These are phyloP conservation scores for Pleurotus pulmonarius DNA, from an alignment of 768 basidiomycete species.

Conservation along the genomic window DNA sequence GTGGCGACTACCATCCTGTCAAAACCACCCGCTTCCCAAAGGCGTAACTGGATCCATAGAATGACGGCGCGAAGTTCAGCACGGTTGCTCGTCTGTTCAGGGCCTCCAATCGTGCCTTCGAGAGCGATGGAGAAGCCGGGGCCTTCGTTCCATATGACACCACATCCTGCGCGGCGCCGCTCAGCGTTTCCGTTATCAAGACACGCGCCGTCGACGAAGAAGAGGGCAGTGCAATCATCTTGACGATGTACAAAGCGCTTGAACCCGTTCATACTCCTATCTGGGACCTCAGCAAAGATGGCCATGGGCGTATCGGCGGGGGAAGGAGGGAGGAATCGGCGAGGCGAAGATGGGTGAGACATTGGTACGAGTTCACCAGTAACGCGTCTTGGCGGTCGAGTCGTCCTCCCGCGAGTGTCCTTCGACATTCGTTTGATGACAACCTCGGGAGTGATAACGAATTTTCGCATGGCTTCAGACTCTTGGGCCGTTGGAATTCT, in stretches of 20 bases:
- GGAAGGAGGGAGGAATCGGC: background rate
- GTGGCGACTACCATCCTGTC: slow-evolving; percentile 25
- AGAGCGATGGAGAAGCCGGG: slow-evolving; percentile 1
- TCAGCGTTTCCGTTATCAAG: slow-evolving; percentile 5
- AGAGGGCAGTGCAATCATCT: slow-evolving; percentile 5
- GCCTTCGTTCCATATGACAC: slow-evolving; percentile 1
- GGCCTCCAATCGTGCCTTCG: slow-evolving; percentile 2
- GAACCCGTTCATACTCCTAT: background rate
- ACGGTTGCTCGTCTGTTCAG: slow-evolving; percentile 26
- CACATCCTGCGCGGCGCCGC: slow-evolving; percentile 5
- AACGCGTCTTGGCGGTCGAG: background rate
- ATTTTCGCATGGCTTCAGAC: too few species aligned
- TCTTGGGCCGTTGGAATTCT: too few species aligned
- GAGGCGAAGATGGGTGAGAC: slow-evolving; percentile 1
- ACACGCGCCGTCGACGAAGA: slow-evolving; percentile 10
- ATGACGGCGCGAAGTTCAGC: slow-evolving; percentile 31
- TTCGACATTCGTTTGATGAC: background rate
- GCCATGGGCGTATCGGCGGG: background rate
- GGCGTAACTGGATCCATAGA: slow-evolving; percentile 15
- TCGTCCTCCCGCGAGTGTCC: background rate
- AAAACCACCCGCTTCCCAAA: slow-evolving; percentile 25
- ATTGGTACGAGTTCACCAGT: background rate
- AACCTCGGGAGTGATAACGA: too few species aligned
- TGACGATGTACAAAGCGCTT: slow-evolving; percentile 3
- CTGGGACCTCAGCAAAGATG: background rate